These are phyloP conservation scores for Coemansia sp. DNA, from an alignment of 192 early-diverging fungal genomes.

Conservation along the genomic window DNA sequence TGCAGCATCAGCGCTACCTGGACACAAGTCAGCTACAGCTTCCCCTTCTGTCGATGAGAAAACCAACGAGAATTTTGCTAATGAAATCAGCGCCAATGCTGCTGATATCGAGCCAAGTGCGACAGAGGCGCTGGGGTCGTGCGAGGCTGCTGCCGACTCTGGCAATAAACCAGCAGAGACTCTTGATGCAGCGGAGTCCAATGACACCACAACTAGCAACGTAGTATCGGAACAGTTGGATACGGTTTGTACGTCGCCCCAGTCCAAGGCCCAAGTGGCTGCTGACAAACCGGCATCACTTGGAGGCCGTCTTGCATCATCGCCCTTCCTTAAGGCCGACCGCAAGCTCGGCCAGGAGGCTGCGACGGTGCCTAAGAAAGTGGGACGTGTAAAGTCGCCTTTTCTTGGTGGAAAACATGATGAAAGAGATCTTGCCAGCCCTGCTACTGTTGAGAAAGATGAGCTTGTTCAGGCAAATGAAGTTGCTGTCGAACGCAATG, in stretches of 20 bases:
- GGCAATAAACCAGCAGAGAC: background rate
- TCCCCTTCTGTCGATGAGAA: no score
- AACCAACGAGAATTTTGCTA: background rate
- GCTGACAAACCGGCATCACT: conserved; percentile 30
- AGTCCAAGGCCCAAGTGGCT: conserved; percentile 12
- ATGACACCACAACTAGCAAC: background rate
- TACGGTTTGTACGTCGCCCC: conserved; percentile 14
- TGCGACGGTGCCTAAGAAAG: conserved; percentile 14
- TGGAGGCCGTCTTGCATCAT: conserved; percentile 39
- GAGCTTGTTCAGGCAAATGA: background rate
- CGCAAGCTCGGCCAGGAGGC: conserved; percentile 24
- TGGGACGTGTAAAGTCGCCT: conserved; percentile 48
- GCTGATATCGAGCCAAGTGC: background rate
- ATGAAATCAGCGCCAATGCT: background rate
- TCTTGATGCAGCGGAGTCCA: background rate
- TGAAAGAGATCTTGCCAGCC: conserved; percentile 7
- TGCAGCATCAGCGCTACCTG: no score
- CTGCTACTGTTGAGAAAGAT: conserved; percentile 4
- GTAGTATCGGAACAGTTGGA: conserved; percentile 4
- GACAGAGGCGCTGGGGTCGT: background rate
- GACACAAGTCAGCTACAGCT: no score
- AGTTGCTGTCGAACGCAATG: background rate
- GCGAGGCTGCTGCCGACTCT: no score
- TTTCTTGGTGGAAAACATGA: conserved; percentile 26
- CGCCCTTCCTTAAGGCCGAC: conserved; percentile 52